A percentile compares a stretch with the other conserved stretches of the same genome.
phyloP scores from a whole-genome alignment of 2,329 filamentous ascomycete species.

The Exophiala lecanii-corni region DNA sequence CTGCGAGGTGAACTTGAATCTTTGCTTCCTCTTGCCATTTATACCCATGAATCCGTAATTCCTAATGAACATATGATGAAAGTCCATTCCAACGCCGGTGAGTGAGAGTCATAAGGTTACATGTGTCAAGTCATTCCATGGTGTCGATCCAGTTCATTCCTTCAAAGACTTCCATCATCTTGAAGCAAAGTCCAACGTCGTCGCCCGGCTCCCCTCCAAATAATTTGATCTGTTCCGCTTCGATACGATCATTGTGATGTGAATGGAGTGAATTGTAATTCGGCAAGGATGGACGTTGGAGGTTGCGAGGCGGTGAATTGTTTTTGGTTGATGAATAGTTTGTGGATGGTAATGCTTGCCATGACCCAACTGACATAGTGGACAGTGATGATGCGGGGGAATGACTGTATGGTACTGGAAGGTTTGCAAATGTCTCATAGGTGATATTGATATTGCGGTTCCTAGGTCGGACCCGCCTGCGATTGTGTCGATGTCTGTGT shows the following conservation, averaged over 20 bases:
- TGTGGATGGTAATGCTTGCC: neutral
- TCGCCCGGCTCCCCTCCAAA: slow-evolving; percentile 28
- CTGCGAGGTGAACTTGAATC: too few relatives aligned
- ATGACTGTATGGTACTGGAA: slow-evolving; percentile 14
- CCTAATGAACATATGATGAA: too few relatives aligned
- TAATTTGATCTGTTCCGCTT: slow-evolving; percentile 39
- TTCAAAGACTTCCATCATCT: slow-evolving; percentile 48
- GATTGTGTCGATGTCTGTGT: slow-evolving; percentile 45
- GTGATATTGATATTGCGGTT: slow-evolving; percentile 32
- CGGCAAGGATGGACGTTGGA: neutral
- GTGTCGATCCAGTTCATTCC: slow-evolving; percentile 45
- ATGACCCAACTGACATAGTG: neutral
- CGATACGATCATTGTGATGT: too few relatives aligned
- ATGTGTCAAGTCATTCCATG: slow-evolving; percentile 18
- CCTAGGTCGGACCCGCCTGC: slow-evolving; percentile 41
- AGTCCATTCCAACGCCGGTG: too few relatives aligned
- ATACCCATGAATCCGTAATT: too few relatives aligned
- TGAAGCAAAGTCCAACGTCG: slow-evolving; percentile 37
- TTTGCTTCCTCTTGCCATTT: too few relatives aligned
- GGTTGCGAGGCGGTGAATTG: neutral
- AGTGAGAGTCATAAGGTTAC: too few relatives aligned
- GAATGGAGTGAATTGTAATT: too few relatives aligned
- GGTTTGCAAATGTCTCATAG: slow-evolving; percentile 21
- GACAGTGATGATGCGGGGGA: slow-evolving; percentile 2
- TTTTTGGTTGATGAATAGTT: neutral